Percentiles rank a stretch among this genome's conserved stretches.
Conservation (phyloP, 2,329 filamentous ascomycete species). For the Fusarium armeniacum region DNA sequence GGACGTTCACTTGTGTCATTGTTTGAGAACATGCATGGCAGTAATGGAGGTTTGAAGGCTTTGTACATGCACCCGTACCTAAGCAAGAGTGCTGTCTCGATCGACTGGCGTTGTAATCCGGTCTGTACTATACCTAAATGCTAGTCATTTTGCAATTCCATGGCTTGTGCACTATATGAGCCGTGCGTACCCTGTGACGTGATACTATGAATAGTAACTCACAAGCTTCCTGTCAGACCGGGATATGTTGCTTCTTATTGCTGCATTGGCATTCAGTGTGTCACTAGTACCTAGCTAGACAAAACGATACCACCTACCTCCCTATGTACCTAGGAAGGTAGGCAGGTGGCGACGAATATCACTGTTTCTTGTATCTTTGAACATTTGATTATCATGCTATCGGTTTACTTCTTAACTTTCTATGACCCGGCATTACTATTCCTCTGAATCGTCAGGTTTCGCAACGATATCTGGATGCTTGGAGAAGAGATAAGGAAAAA, state of each 20-base stretch:
- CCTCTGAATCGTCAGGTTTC: too few species aligned
- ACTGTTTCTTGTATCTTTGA: not conserved
- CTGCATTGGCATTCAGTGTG: constrained; percentile 16
- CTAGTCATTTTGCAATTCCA: constrained; percentile 9
- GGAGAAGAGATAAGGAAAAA: not conserved
- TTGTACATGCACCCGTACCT: not conserved
- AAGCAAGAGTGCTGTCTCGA: not conserved
- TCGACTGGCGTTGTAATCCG: not conserved
- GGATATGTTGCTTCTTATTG: constrained; percentile 26
- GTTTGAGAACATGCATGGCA: not conserved
- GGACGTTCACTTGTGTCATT: not conserved
- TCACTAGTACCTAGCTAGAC: not conserved
- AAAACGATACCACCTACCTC: not conserved
- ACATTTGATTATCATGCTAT: not conserved
- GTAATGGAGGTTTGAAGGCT: not conserved
- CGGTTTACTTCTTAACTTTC: too few species aligned
- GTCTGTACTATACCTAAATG: not conserved
- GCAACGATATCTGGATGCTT: too few species aligned
- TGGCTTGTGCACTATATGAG: not conserved
- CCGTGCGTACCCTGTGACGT: constrained; percentile 21
- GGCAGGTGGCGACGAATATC: too few species aligned
- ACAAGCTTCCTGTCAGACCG: constrained; percentile 38
- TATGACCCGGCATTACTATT: too few species aligned
- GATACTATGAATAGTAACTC: constrained; percentile 38
- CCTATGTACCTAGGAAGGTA: too few species aligned